A percentile compares a stretch with the other conserved stretches of the same genome.
Evolutionary conservation across 768 basidiomycete genomes (phyloP).

Genomic region (Podaxis sp.): DNA sequence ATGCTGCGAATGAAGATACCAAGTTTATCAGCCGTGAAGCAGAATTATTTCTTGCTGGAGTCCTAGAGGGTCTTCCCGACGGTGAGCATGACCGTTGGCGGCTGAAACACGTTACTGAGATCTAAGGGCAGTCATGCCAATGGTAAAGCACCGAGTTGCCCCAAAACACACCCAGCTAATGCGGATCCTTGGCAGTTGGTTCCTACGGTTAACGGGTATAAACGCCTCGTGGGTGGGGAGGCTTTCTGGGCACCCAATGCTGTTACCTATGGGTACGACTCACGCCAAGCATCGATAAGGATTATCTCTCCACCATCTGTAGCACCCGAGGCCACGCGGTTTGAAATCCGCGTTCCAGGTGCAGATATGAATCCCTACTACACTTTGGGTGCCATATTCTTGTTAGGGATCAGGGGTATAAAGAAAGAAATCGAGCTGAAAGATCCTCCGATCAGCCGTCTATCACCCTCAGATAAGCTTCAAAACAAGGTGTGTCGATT

Average conservation of each 20-base stretch:
- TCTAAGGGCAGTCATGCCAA: constrained; percentile 61
- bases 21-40: constrained; percentile 77
- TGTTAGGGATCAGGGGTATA: constrained; percentile 85
- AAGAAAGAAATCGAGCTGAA: constrained; percentile 66
- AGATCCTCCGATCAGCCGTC: constrained; percentile 63
- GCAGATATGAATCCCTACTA: constrained; percentile 97
- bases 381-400: constrained; percentile 82
- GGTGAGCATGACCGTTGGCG: constrained; percentile 40
- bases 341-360: constrained; percentile 93
- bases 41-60: constrained; percentile 93
- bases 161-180: background rate
- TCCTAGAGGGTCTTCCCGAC: constrained; percentile 86
- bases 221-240: constrained; percentile 90
- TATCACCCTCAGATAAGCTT: constrained; percentile 51
- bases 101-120: background rate
- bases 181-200: constrained; percentile 46
- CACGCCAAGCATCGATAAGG: constrained; percentile 86
- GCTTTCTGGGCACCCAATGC: constrained; percentile 94
- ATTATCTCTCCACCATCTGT: constrained; percentile 90
- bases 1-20: constrained; percentile 76
- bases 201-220: constrained; percentile 95
- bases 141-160: constrained; percentile 40
- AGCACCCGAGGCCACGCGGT: constrained; percentile 74
- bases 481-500: constrained; percentile 43
- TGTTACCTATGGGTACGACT: constrained; percentile 94